Evolutionary conservation across 768 basidiomycete genomes (phyloP).

Genomic region (Rickenella mellea): DNA sequence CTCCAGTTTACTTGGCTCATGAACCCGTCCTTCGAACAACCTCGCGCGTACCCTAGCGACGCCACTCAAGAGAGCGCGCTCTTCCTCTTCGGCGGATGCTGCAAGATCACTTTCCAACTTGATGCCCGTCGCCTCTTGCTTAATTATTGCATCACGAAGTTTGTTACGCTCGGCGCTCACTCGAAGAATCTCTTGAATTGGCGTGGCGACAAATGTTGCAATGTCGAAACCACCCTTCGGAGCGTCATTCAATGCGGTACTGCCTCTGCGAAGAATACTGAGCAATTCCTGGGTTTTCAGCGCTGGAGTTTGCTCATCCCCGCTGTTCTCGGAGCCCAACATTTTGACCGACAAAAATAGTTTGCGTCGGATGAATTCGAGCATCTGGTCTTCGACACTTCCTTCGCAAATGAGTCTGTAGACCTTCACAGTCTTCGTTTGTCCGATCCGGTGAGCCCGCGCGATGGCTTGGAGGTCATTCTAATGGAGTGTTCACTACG

Average conservation of each 20-base stretch:
- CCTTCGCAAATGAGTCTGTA: conserved; percentile 61
- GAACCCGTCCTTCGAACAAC: conserved; percentile 43
- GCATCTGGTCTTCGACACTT: conserved; percentile 70
- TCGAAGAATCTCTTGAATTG: conserved; percentile 33
- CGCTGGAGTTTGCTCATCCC: conserved; percentile 19
- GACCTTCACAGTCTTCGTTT: conserved; percentile 64
- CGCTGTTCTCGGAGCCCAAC: conserved; percentile 32
- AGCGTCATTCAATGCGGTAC: conserved; percentile 37
- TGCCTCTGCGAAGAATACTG: conserved; percentile 48
- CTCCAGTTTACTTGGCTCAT: conserved; percentile 24
- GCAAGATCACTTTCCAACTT: conserved; percentile 19
- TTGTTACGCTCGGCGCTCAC: conserved; percentile 34
- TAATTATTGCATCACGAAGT: conserved; percentile 34
- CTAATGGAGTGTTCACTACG: conserved; percentile 31
- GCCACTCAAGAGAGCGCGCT: conserved; percentile 38
- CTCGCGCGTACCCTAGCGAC: conserved; percentile 50
- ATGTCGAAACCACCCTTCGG: conserved; percentile 31
- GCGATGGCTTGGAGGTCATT: conserved; percentile 99
- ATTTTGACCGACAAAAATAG: conserved; percentile 57
- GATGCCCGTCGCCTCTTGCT: conserved; percentile 22
- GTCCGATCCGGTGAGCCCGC: conserved; percentile 88
- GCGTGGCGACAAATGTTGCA: conserved; percentile 32
- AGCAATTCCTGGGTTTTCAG: conserved; percentile 39
- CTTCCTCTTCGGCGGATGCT: conserved; percentile 43
- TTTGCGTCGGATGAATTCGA: conserved; percentile 62